A percentile compares a stretch with the other conserved stretches of the same genome.
These are phyloP conservation scores for Fonsecaea pugnacius DNA, from an alignment of 2,329 filamentous ascomycete species.

Conservation along the genomic window DNA sequence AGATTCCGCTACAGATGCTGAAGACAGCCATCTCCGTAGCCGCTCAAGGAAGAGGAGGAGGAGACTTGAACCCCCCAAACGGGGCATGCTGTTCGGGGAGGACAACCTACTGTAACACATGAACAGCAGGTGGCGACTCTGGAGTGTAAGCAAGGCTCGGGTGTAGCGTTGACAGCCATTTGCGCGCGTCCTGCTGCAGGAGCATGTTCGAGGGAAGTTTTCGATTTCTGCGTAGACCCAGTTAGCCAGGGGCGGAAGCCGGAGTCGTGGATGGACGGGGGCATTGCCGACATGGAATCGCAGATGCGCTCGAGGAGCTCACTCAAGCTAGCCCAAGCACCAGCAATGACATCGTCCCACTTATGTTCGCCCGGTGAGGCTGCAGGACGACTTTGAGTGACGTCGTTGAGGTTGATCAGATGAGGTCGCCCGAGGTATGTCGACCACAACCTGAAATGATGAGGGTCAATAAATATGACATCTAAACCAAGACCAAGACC, in stretches of 20 bases:
- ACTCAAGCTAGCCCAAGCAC: slow-evolving; percentile 4
- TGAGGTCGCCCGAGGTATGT: background rate
- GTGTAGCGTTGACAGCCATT: background rate
- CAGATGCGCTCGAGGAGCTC: background rate
- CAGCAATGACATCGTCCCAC: slow-evolving; percentile 3
- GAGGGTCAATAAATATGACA: background rate
- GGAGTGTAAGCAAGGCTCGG: background rate
- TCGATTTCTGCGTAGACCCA: background rate
- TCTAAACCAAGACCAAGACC: too few relatives aligned
- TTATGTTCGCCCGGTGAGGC: background rate
- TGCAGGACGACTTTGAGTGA: background rate
- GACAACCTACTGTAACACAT: background rate
- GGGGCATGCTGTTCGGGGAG: too few relatives aligned
- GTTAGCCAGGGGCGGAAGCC: background rate
- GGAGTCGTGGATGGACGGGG: too few relatives aligned
- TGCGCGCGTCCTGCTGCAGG: background rate
- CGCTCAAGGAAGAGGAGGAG: too few relatives aligned
- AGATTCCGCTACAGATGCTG: too few relatives aligned
- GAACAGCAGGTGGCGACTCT: background rate
- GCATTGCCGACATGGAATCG: slow-evolving; percentile 5
- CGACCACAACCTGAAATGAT: background rate
- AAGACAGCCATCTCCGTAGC: too few relatives aligned
- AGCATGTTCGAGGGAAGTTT: background rate
- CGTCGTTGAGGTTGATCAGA: background rate
- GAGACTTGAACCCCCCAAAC: too few relatives aligned